Percentiles rank a stretch among this genome's conserved stretches.
These are phyloP conservation scores for Cyclotella baltica DNA, from an alignment of 108 stramenopile genomes.

Conservation along the genomic window DNA sequence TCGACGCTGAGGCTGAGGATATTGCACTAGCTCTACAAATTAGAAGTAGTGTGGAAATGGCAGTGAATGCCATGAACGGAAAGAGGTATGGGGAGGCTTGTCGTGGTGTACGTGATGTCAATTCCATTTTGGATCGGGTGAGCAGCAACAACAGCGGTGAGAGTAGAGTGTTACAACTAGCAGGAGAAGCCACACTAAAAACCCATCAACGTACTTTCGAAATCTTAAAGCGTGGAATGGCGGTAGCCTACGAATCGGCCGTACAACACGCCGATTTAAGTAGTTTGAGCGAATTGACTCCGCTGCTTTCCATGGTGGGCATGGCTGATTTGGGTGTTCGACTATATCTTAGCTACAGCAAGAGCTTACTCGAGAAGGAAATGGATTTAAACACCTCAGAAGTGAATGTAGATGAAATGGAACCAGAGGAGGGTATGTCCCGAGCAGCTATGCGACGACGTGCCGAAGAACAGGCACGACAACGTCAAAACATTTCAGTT, in stretches of 20 bases:
- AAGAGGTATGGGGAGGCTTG: conserved; percentile 65
- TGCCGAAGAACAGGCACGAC: conserved; percentile 24
- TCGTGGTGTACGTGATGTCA: conserved; percentile 61
- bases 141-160: neutral
- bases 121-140: conserved; percentile 26
- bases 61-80: conserved; percentile 60
- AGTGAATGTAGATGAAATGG: neutral
- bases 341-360: conserved; percentile 73
- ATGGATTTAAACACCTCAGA: conserved; percentile 32
- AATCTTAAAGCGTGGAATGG: conserved; percentile 50
- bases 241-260: conserved; percentile 71
- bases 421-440: conserved; percentile 40
- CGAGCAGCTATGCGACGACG: conserved; percentile 43
- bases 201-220: conserved; percentile 58
- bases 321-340: conserved; percentile 76
- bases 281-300: conserved; percentile 68
- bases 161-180: neutral
- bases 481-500: conserved; percentile 35
- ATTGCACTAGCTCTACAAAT: conserved; percentile 71
- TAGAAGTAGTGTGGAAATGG: conserved; percentile 53
- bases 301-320: conserved; percentile 73
- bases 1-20: conserved; percentile 70
- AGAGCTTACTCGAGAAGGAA: conserved; percentile 31
- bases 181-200: conserved; percentile 23
- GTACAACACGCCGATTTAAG: conserved; percentile 64